Base-by-base conservation (phyloP, 768 basidiomycete species). In the Tephrocybe sp. region DNA sequence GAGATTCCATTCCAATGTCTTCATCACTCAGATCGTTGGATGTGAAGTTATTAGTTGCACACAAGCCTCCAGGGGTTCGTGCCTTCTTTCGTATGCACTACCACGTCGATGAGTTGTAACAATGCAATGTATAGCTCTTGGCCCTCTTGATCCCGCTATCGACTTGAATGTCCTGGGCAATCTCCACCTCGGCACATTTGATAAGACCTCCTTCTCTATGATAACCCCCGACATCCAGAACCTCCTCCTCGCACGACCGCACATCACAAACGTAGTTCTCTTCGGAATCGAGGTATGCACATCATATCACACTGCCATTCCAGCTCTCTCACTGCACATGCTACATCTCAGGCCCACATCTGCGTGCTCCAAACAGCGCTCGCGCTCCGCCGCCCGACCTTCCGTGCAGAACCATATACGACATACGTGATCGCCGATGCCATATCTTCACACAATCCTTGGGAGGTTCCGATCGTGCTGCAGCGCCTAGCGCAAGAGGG, bases 161-260 rank as follows among this genome's bases (percentile, higher is more conserved):
- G 77, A 79, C 58, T 66, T 78, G 52, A 60, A 67, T 12, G 72
- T 78, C 26, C 75, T 90, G 1, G 86, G 76, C 0, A 57, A 75
- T 3, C 71, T 89, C 23, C 75, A 80, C 53, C 66, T 86, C 28
- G 86, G 77, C 34, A 81, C 83, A 9, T 74, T 83, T 61, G 81
- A 86, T 58, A 97, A 97, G 66, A 83, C 84, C 0, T 77, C 81
- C 46, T 97, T 98, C 73, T 90, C 88, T 1, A 96, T 97, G 94
- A 60, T 86, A 48, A 85, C 83, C 0, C 79, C 86, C 5, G 81
- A 90, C 28, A 79, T 95, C 5, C 67, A 74, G 46, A 53, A 68
- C 2, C 54, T 84, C 7, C 71, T 96, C 46, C 62, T 65, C 18
- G 58, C 74, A 4, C 76, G 73, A 21, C 75, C 78, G 3, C 59